These are phyloP conservation scores for Pestalotiopsis sp. DNA, from an alignment of 2,329 filamentous ascomycete species.

Conservation along the genomic window DNA sequence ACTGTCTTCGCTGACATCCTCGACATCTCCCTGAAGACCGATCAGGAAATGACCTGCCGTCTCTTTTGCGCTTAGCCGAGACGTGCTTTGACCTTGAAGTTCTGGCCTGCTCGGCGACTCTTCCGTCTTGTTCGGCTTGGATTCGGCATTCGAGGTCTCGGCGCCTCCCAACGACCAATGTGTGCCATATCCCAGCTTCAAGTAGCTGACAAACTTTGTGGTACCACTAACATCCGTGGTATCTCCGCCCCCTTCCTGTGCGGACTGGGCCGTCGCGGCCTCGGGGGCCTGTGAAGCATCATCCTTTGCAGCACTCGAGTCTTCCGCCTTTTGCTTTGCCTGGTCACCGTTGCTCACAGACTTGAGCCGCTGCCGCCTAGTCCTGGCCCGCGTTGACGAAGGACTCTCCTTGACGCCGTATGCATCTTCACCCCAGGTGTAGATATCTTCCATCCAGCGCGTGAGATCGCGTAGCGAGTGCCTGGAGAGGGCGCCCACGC, in stretches of 20 bases:
- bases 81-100: conserved; percentile 5
- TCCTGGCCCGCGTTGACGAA: conserved; percentile 61
- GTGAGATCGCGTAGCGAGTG: conserved; percentile 74
- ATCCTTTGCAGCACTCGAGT: conserved; percentile 9
- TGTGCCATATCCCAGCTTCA: conserved; percentile 71
- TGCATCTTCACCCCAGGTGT: conserved; percentile 79
- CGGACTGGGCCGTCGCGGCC: conserved; percentile 11
- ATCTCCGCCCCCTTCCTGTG: conserved; percentile 19
- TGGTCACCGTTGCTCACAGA: conserved; percentile 15
- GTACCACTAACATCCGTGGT: conserved; percentile 42
- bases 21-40: conserved; percentile 68
- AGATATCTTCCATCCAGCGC: conserved; percentile 88
- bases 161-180: conserved; percentile 58
- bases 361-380: conserved; percentile 42
- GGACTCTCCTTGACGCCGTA: conserved; percentile 86
- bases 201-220: conserved; percentile 63
- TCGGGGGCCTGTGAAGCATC: conserved; percentile 13
- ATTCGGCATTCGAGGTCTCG: conserved; percentile 16
- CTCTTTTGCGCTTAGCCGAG: conserved; percentile 19
- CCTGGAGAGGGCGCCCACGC: conserved; percentile 72
- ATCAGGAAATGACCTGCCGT: conserved; percentile 62
- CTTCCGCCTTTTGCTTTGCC: conserved; percentile 8
- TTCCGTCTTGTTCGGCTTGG: conserved; percentile 15
- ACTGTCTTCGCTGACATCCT: conserved; percentile 42
- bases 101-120: conserved; percentile 13